phyloP scores from a whole-genome alignment of 768 basidiomycete species.

The Russula ochroleuca region DNA sequence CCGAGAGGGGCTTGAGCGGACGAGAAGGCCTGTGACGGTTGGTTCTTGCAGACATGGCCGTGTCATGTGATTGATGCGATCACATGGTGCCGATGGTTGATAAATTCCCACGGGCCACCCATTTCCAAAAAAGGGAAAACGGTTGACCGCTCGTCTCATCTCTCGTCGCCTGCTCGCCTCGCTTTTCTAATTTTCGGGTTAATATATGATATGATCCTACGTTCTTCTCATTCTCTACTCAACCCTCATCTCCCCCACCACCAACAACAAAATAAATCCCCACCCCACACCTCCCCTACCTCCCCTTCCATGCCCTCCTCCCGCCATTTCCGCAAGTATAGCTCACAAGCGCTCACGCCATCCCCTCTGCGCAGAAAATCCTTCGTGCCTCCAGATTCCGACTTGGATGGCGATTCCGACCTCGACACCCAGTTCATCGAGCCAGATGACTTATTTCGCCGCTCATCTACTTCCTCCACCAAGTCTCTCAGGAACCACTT shows the following conservation, averaged over 20 bases:
- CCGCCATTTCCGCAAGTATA: constrained; percentile 10
- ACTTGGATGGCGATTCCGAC: constrained; percentile 20
- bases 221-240: not conserved
- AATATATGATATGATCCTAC: constrained; percentile 15
- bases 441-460: constrained; percentile 23
- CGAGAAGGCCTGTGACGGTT: too few relatives aligned
- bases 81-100: constrained; percentile 26
- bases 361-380: constrained; percentile 27
- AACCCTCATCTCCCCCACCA: not conserved
- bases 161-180: not conserved
- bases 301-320: constrained; percentile 15
- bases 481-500: constrained; percentile 4
- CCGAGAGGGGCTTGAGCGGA: too few relatives aligned
- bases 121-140: constrained; percentile 6
- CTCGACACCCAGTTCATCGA: constrained; percentile 12
- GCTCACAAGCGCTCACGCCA: constrained; percentile 24
- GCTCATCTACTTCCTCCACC: constrained; percentile 11
- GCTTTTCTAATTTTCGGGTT: not conserved
- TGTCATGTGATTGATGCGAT: constrained; percentile 21
- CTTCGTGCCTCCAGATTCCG: constrained; percentile 15
- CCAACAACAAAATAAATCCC: not conserved
- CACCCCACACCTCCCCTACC: too few relatives aligned
- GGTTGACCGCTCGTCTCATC: not conserved
- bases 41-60: too few relatives aligned
- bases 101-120: constrained; percentile 18